Evolutionary conservation across 2,329 filamentous ascomycete genomes (phyloP).

Genomic region (Diaporthe vexans): DNA sequence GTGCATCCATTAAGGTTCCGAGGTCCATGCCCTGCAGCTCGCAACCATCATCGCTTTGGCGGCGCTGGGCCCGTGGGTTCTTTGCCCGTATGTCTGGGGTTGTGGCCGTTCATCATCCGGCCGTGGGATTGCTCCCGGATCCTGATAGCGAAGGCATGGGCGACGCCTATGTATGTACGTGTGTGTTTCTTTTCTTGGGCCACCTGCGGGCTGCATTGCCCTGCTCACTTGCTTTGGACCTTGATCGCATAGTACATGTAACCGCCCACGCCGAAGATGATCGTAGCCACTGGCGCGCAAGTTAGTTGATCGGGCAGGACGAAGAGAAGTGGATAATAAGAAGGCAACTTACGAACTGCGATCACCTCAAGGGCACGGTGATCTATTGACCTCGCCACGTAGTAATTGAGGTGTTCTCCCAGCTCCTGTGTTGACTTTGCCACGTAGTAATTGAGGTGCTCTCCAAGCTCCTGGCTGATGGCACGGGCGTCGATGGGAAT

Average conservation of each 20-base stretch:
- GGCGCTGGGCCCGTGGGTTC: not conserved
- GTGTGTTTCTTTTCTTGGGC: not conserved
- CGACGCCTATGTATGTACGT: not conserved
- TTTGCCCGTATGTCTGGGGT: not conserved
- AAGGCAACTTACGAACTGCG: constrained; percentile 18
- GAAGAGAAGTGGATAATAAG: no score
- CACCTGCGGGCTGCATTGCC: not conserved
- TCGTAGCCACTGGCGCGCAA: constrained; percentile 11
- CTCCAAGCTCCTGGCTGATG: constrained; percentile 35
- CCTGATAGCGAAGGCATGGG: no score
- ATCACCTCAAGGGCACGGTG: constrained; percentile 35
- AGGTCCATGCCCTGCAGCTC: not conserved
- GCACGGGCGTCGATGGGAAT: constrained; percentile 36
- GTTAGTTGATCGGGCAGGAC: not conserved
- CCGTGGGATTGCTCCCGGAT: not conserved
- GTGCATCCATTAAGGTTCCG: not conserved
- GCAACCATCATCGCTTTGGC: not conserved
- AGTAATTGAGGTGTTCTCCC: constrained; percentile 36
- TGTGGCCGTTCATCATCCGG: not conserved
- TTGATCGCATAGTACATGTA: constrained; percentile 42
- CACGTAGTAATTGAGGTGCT: constrained; percentile 36
- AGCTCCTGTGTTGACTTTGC: constrained; percentile 35
- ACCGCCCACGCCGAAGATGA: constrained; percentile 39
- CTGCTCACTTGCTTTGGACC: constrained; percentile 36
- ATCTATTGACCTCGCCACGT: constrained; percentile 34